Evolutionary conservation across 106 monocot species (phyloP), one percentile per base, ranked within the genome.

Genomic region (Triglochin maritima): DNA sequence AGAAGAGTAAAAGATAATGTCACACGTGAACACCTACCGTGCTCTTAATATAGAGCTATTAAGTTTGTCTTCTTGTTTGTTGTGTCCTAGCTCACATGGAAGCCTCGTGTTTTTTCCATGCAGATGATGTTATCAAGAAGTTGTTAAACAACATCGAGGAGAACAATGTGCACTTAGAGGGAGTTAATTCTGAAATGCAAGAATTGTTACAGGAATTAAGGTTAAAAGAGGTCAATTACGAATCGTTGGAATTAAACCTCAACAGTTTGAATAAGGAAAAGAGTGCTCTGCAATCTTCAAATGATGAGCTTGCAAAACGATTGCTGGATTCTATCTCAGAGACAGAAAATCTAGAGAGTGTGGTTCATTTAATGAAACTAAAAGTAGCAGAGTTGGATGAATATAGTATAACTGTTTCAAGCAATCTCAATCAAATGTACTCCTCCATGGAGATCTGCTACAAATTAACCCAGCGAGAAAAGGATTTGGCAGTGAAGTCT

Each of bases 41-140:
- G 52, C 7, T 1, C 7, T 52, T 52, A 11, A 8, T 52, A 52
- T 8, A 52, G 69, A n/a, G 44, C 29, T 29, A 29, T 29, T 29
- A 29, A 29, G 29, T 29, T 29, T 29, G 29, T 29, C 29, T 29
- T 1, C 29, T 29, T 29, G n/a, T 29, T 29, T 29, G 29, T 29
- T 29, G 1, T 29, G 29, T 29, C 29, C 13, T 11, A 53, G 44
- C 44, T 47, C 3, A 1, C 52, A 52, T 52, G 52, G 52, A 52
- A 52, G 11, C 29, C 29, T 29, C 29, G 29, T 29, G 29, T 29
- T 29, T 29, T 29, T 1, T 29, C 29, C 29, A 29, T 29, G 29
- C 29, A 98, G 96, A 91, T 81, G 63, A 76, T 72, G 48, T 75
- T 68, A 85, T 88, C 66, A 81, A 79, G 52, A 76, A 98, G 50